Percentiles rank a stretch among this genome's conserved stretches.
phyloP scores from a whole-genome alignment of 2,329 filamentous ascomycete species.

The Cadophora sp. region DNA sequence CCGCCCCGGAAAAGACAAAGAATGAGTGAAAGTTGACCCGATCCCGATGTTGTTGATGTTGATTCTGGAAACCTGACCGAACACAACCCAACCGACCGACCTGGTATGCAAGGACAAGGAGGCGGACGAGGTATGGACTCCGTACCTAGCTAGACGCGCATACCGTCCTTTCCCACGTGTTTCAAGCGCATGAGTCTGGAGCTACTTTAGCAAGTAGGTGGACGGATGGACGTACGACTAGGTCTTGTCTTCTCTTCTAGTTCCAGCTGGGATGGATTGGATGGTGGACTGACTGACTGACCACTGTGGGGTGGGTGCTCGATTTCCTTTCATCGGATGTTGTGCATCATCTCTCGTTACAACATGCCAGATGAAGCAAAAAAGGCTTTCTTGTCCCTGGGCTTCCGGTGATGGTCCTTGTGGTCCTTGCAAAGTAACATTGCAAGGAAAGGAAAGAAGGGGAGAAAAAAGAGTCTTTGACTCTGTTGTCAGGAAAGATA shows the following conservation, averaged over 20 bases:
- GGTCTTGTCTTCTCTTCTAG: too few species aligned
- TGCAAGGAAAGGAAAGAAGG: neutral
- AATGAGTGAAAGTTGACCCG: neutral
- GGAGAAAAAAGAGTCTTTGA: neutral
- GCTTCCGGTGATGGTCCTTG: neutral
- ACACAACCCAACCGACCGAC: too few species aligned
- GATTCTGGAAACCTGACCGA: neutral
- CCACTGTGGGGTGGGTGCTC: neutral
- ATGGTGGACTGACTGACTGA: neutral
- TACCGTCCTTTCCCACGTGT: neutral
- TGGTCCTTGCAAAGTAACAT: neutral
- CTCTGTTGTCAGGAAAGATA: neutral
- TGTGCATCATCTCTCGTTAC: constrained; percentile 10
- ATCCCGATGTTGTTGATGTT: neutral
- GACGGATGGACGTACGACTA: neutral
- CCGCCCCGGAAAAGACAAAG: neutral
- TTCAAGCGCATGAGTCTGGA: constrained; percentile 11
- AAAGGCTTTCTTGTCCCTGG: neutral
- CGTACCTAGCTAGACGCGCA: constrained; percentile 6
- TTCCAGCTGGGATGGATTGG: too few species aligned
- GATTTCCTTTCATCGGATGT: constrained; percentile 4
- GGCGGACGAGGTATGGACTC: too few species aligned
- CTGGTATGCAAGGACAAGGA: too few species aligned
- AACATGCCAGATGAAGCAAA: neutral
- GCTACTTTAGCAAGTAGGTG: neutral